Evolutionary conservation across 805 yeast genomes (phyloP).

Genomic region (Suhomyces faveliae): DNA sequence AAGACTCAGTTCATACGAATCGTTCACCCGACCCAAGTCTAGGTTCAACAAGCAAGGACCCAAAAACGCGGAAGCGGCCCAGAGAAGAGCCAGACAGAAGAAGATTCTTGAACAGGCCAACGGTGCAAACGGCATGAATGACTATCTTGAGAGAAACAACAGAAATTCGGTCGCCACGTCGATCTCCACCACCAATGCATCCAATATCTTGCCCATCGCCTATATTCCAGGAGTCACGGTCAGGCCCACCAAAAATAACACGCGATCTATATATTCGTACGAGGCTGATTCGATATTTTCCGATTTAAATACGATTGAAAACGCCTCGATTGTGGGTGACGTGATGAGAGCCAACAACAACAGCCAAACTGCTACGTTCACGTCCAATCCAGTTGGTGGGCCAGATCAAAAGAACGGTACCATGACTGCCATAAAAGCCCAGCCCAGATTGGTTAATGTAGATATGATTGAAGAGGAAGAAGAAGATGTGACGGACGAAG

Average conservation of each 20-base stretch:
- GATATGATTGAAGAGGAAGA: conserved; percentile 45
- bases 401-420: conserved; percentile 33
- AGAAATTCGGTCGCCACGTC: conserved; percentile 56
- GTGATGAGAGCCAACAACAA: conserved; percentile 24
- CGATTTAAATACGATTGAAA: conserved; percentile 44
- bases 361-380: conserved; percentile 3
- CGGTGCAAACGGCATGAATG: conserved; percentile 6
- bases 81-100: conserved; percentile 15
- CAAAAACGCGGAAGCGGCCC: conserved; percentile 5
- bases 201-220: conserved; percentile 87
- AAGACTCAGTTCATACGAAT: conserved; percentile 41
- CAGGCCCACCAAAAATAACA: conserved; percentile 46
- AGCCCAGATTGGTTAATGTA: conserved; percentile 66
- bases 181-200: conserved; percentile 68
- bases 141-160: conserved; percentile 18
- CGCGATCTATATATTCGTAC: conserved; percentile 45
- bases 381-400: background rate
- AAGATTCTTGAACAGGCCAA: conserved; percentile 15
- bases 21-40: conserved; percentile 44
- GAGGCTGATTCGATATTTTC: conserved; percentile 41
- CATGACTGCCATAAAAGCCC: conserved; percentile 75
- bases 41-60: conserved; percentile 28
- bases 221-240: conserved; percentile 92
- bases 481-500: conserved; percentile 14
- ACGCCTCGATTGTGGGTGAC: conserved; percentile 48